Base-by-base conservation (phyloP, 768 basidiomycete genomes). In the Auricularia sp. region DNA sequence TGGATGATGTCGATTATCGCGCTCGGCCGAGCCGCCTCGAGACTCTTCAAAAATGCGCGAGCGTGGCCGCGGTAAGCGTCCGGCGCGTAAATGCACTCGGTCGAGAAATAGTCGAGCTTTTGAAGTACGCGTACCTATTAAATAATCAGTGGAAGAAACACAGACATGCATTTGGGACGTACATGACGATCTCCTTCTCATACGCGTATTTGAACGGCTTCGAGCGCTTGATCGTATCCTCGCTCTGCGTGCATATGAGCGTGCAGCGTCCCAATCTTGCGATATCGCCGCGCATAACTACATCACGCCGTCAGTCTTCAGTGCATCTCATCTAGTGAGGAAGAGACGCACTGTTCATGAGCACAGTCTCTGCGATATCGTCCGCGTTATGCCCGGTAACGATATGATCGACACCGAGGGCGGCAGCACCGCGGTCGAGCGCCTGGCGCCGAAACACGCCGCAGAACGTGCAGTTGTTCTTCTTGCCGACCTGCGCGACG, bases 151-250 rank as follows among this genome's bases (percentile, higher is more conserved):
- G 16, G 51, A 42, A 62, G 36, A 21, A 34, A 36, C 39, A 39
- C 29, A 61, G n/a, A 69, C 66, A 68, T 35, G 62, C 68, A 54
- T 39, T n/a, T 34, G 3, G 14, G 44, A 75, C 84, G 67, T 68
- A 93, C 97, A 99, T 98, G 67, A 99, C 97, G 36, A 99, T 98
- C 77, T 99, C 97, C 77, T 99, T 99, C 78, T 99, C 97, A 70
- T 98, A 98, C 0, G 93, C 89, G 72, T 98, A 99, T 73, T 98
- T 98, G 82, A 99, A 98, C n/a, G 97, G 97, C 76, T 99, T 99
- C 61, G 91, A 94, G 64, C 97, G 84, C 74, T 87, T 92, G 73
- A 98, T 98, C 1, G 93, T 95, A 71, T 97, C 93, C 73, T 97
- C 96, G 47, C 93, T 93, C 73, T 93, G 87, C 0, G 97, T 99